Base-by-base conservation (phyloP, 108 stramenopile species). In the Nannochloropsis gaditana region DNA sequence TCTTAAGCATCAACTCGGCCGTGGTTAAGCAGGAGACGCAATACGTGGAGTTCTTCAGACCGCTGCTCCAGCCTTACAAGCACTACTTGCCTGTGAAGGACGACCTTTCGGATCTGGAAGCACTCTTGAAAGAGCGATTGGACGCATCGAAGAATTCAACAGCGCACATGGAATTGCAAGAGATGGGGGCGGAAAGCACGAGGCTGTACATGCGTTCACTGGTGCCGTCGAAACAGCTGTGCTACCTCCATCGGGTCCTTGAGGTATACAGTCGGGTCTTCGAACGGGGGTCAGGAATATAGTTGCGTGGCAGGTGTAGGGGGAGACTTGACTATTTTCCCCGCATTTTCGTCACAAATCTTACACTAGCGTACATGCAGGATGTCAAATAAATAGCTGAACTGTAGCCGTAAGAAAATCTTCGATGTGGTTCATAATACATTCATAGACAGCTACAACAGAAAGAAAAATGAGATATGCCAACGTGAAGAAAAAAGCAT, bases 181-280 rank as follows among this genome's bases (percentile, higher is more conserved):
- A 73, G 8, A 73, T 73, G 2, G 59, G 59, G 4, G 59, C 59
- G 2, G 59, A 73, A n/a, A 73, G 59, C 59, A 73, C 59, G 59
- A 73, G 59, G 59, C n/a, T 73, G 8, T 73, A 73, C n/a, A 73
- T 73, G 15, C 59, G n/a, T 15, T 73, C 59, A n/a, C 59, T 73
- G 59, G 59, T 73, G 19, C 59, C 59, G n/a, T 73, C 59, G 59
- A 73, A 73, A n/a, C 59, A 73, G 59, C n/a, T 73, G 59, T 73
- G 59, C n/a, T 73, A 73, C n/a, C n/a, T 73, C 15, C 59, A 73
- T 73, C 59, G 59, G 8, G 59, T 73, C n/a, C n/a, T 73, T 15
- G 6, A 73, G 15, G 59, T n/a, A 15, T 73, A 73, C n/a, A 73
- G 59, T 73, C 59, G 59, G n/a, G 59, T 73, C 4, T 73, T 31